Conservation (phyloP, 192 early-diverging fungal species). For the Radiomyces spectabilis region DNA sequence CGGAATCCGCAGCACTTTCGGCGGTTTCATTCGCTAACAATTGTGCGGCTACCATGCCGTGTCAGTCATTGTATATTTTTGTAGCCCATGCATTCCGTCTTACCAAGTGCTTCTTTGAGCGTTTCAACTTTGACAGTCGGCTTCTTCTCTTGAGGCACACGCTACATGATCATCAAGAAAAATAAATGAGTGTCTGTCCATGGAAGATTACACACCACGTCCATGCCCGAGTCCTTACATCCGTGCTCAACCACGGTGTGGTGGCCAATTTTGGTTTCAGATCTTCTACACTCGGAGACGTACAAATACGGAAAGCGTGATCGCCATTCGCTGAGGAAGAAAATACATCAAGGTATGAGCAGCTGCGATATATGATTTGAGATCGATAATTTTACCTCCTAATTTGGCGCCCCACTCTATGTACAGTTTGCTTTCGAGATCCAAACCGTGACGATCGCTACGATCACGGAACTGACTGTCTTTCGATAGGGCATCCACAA, state of each 20-base stretch:
- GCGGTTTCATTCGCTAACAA: neutral
- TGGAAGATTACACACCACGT: neutral
- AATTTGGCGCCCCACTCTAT: conserved; percentile 19
- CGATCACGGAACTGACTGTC: conserved; percentile 12
- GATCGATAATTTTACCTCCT: conserved; percentile 4
- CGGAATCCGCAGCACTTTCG: too few relatives aligned
- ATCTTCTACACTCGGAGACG: neutral
- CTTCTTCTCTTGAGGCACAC: neutral
- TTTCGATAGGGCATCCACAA: conserved; percentile 14
- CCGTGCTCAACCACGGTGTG: neutral
- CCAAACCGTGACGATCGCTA: conserved; percentile 20
- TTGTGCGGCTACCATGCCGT: neutral
- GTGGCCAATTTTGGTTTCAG: neutral
- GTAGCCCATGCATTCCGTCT: neutral
- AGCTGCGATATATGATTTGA: neutral
- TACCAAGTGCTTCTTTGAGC: conserved; percentile 2
- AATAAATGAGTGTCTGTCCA: neutral
- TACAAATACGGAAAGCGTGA: neutral
- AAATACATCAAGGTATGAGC: neutral
- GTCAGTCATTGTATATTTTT: neutral
- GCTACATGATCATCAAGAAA: neutral
- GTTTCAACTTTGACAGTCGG: neutral
- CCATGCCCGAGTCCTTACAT: neutral
- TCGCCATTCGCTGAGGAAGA: neutral
- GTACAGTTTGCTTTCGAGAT: conserved; percentile 22